These are phyloP conservation scores for Arthrocladium fulminans DNA, from an alignment of 2,329 filamentous ascomycete species.

Conservation along the genomic window DNA sequence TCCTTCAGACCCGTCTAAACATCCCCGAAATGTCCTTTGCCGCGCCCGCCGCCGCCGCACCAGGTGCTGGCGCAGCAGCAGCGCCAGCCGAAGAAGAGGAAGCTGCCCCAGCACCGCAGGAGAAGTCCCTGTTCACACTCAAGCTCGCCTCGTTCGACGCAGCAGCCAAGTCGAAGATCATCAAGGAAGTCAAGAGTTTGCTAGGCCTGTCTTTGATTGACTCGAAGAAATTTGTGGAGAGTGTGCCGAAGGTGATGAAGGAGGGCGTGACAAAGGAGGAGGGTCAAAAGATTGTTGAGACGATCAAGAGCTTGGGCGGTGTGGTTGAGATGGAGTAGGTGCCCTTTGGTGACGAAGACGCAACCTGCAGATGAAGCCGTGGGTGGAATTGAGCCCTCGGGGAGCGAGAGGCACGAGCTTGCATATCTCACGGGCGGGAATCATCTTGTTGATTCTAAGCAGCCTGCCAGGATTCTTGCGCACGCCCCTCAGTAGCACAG, in stretches of 20 bases:
- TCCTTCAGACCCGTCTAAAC: conserved; percentile 71
- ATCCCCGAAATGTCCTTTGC: conserved; percentile 96
- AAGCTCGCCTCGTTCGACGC: conserved; percentile 89
- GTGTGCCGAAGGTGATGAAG: conserved; percentile 96
- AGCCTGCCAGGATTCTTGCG: too few relatives aligned
- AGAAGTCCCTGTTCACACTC: conserved; percentile 95
- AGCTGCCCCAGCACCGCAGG: conserved; percentile 75
- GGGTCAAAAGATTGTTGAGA: conserved; percentile 94
- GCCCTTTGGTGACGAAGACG: neutral
- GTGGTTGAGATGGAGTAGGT: conserved; percentile 80
- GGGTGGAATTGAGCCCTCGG: neutral
- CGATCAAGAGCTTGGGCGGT: conserved; percentile 85
- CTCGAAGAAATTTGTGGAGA: conserved; percentile 99
- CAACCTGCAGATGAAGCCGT: neutral
- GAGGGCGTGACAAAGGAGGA: conserved; percentile 98
- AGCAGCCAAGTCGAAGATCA: conserved; percentile 90
- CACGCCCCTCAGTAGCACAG: too few relatives aligned
- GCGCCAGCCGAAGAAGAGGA: conserved; percentile 60
- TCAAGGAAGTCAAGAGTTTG: conserved; percentile 98
- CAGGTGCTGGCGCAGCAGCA: conserved; percentile 51
- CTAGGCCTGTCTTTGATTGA: conserved; percentile 93
- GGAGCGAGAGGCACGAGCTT: neutral
- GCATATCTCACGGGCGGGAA: too few relatives aligned
- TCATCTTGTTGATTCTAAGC: too few relatives aligned
- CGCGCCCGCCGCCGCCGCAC: conserved; percentile 63